Percentiles rank a stretch among this genome's conserved stretches.
Conservation (phyloP, 140 eudicot species). For the Oenanthe javanica region DNA sequence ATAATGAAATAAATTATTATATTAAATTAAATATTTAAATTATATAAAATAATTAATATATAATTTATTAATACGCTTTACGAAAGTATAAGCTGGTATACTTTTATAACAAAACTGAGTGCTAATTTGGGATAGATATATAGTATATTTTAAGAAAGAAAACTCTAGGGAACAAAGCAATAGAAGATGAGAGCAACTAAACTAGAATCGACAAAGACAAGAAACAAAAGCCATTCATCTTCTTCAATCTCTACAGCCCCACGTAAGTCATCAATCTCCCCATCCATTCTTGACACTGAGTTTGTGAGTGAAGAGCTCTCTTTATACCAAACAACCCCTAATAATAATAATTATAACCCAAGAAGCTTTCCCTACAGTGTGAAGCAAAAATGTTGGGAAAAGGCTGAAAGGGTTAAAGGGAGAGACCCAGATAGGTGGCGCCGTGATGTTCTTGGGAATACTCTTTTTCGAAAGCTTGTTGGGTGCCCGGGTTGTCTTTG, state of each 20-base stretch:
- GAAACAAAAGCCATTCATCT: not conserved
- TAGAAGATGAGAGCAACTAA: not conserved
- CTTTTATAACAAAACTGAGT: no score
- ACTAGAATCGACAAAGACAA: not conserved
- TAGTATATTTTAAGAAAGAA: no score
- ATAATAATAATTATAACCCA: not conserved
- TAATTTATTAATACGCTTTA: no score
- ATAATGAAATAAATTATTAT: no score
- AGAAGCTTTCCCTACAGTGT: slow-evolving; percentile 22
- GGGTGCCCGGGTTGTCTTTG: slow-evolving; percentile 48
- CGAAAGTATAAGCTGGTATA: no score
- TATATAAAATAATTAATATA: no score
- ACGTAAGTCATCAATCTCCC: not conserved
- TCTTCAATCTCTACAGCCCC: not conserved
- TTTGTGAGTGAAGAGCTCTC: not conserved
- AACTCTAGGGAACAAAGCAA: not conserved
- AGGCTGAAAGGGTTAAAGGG: slow-evolving; percentile 78
- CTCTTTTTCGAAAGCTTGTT: slow-evolving; percentile 73
- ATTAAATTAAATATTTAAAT: no score
- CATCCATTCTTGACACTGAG: not conserved
- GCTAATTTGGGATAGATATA: no score
- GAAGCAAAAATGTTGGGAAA: slow-evolving; percentile 96
- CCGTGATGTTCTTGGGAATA: slow-evolving; percentile 74
- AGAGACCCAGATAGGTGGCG: slow-evolving; percentile 94
- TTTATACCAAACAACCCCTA: not conserved